Evolutionary conservation across 306 rosid species (phyloP).

Genomic region (Prosopis cineraria): DNA sequence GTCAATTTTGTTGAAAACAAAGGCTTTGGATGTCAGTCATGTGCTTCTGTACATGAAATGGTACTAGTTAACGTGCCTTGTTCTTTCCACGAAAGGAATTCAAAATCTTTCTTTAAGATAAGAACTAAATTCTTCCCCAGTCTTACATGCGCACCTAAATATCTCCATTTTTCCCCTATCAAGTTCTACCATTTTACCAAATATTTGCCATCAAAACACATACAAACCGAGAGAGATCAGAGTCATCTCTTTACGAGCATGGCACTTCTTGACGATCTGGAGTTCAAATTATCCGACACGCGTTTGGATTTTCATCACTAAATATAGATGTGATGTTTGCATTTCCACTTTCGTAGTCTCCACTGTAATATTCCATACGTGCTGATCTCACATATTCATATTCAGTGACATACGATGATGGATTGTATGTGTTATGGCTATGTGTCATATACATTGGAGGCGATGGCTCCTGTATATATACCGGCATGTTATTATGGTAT

Average conservation of each 20-base stretch:
- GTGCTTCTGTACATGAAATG: slow-evolving; percentile 16
- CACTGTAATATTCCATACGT: slow-evolving; percentile 47
- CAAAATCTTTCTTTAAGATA: slow-evolving; percentile 49
- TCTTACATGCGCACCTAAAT: slow-evolving; percentile 31
- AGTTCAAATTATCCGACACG: slow-evolving; percentile 69
- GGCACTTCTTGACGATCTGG: slow-evolving; percentile 22
- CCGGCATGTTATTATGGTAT: slow-evolving; percentile 45
- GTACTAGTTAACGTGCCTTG: neutral
- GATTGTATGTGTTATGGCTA: slow-evolving; percentile 64
- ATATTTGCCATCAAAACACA: slow-evolving; percentile 19
- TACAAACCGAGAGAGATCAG: neutral
- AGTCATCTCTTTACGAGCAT: slow-evolving; percentile 6
- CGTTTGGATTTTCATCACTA: slow-evolving; percentile 94
- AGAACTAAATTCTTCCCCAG: slow-evolving; percentile 52
- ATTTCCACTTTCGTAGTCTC: slow-evolving; percentile 44
- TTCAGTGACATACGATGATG: slow-evolving; percentile 66
- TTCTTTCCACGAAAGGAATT: slow-evolving; percentile 39
- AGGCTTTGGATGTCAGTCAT: slow-evolving; percentile 15
- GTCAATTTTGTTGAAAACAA: neutral
- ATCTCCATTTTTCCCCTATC: slow-evolving; percentile 26
- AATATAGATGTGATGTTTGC: slow-evolving; percentile 71
- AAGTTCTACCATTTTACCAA: slow-evolving; percentile 15
- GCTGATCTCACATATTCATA: slow-evolving; percentile 63
- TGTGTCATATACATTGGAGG: slow-evolving; percentile 55
- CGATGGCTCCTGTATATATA: slow-evolving; percentile 31